Percentiles rank a stretch among this genome's conserved stretches.
These are phyloP conservation scores for Botryotinia convoluta DNA, from an alignment of 2,329 filamentous ascomycete genomes.

Conservation along the genomic window DNA sequence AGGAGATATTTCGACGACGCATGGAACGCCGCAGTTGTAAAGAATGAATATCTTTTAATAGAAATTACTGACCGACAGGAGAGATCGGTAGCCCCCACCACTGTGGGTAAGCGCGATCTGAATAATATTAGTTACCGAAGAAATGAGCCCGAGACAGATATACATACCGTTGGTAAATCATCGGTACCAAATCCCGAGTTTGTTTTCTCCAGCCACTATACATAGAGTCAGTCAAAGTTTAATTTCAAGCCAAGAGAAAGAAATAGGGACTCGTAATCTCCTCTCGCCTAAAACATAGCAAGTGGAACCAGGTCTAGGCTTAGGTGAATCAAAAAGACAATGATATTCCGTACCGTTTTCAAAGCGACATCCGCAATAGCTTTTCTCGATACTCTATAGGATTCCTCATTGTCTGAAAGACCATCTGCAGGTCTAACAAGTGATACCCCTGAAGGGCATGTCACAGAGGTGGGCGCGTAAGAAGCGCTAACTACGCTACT, in stretches of 20 bases:
- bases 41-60: not conserved
- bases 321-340: not conserved
- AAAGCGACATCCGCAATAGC: conserved; percentile 41
- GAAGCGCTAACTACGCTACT: not conserved
- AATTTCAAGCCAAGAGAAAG: not conserved
- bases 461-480: conserved; percentile 40
- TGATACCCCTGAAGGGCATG: conserved; percentile 40
- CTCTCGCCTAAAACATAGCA: not conserved
- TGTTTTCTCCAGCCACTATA: conserved; percentile 31
- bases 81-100: conserved; percentile 36
- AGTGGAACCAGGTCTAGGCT: not conserved
- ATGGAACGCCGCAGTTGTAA: not conserved
- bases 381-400: conserved; percentile 42
- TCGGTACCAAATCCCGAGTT: conserved; percentile 38
- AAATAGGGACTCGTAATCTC: not conserved
- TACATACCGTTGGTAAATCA: conserved; percentile 40
- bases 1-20: not conserved
- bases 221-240: not conserved
- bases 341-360: conserved; percentile 25
- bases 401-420: conserved; percentile 41
- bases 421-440: conserved; percentile 42
- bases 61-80: conserved; percentile 28
- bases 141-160: not conserved
- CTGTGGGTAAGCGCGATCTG: conserved; percentile 42
- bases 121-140: not conserved